Evolutionary conservation across 73 alveolate species (phyloP).

Genomic region (Tetrahymena thermophila): DNA sequence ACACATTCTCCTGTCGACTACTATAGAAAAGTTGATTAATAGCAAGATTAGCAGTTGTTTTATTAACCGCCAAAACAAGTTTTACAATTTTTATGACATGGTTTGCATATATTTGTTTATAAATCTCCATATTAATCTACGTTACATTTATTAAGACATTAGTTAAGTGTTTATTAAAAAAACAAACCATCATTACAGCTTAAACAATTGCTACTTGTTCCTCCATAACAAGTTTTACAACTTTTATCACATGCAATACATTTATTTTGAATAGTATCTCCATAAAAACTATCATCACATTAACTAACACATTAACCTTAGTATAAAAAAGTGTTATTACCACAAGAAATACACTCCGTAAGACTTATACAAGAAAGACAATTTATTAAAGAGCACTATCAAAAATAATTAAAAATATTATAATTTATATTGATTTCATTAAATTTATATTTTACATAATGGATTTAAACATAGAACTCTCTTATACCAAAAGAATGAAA

Average conservation of each 20-base stretch:
- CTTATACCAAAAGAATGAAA: not conserved
- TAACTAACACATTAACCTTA: not conserved
- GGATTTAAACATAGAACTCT: not conserved
- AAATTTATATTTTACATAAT: not conserved
- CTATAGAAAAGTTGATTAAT: not conserved
- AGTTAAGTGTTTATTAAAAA: not conserved
- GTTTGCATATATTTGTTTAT: not conserved
- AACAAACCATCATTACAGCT: not conserved
- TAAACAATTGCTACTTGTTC: not conserved
- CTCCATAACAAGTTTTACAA: not conserved
- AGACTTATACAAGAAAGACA: not conserved
- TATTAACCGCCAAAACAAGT: not conserved
- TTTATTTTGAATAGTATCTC: not conserved
- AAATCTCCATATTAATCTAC: not conserved
- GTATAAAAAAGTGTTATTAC: too few relatives aligned
- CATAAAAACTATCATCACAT: not conserved
- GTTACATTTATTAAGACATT: not conserved
- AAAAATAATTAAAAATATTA: not conserved
- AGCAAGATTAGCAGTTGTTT: not conserved
- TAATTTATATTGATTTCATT: too few relatives aligned
- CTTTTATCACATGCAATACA: not conserved
- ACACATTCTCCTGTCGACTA: not conserved
- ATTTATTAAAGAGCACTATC: not conserved
- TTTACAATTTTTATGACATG: not conserved
- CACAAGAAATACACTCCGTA: too few relatives aligned